phyloP scores from a whole-genome alignment of 2,329 filamentous ascomycete species.

The Alternaria metachromatica region DNA sequence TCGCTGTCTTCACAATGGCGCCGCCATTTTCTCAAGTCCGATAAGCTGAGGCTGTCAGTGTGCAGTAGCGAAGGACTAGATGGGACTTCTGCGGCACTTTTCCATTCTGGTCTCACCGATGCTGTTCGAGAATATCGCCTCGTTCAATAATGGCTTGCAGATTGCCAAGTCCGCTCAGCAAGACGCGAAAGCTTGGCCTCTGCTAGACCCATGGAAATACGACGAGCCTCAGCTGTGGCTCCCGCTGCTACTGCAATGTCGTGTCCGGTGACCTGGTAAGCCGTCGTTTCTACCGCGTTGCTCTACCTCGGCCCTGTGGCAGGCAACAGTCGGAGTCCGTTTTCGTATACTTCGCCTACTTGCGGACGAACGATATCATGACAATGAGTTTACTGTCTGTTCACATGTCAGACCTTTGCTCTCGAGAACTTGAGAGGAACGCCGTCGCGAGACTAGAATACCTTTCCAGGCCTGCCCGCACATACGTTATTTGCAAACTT shows the following conservation, averaged over 20 bases:
- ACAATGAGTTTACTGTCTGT: neutral
- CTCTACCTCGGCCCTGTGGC: neutral
- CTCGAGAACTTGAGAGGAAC: neutral
- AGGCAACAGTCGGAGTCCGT: neutral
- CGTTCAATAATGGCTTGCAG: conserved; percentile 14
- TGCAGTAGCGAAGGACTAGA: neutral
- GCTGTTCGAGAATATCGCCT: neutral
- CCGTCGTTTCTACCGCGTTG: neutral
- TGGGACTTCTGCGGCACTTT: neutral
- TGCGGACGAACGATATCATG: neutral
- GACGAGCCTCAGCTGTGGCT: conserved; percentile 1
- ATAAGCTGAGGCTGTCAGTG: neutral
- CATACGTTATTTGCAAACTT: neutral
- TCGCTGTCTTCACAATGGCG: neutral
- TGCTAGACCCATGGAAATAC: conserved; percentile 1
- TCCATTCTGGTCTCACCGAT: neutral
- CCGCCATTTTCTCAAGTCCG: neutral
- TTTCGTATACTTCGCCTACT: neutral
- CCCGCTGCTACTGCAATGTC: neutral
- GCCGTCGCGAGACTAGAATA: neutral
- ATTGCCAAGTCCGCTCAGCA: conserved; percentile 6
- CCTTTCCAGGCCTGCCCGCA: neutral
- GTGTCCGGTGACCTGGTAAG: conserved; percentile 4
- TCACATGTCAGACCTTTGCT: neutral
- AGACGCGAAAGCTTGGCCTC: conserved; percentile 4